Evolutionary conservation across 441 rosid species (phyloP).

Genomic region (Erodium texanum): DNA sequence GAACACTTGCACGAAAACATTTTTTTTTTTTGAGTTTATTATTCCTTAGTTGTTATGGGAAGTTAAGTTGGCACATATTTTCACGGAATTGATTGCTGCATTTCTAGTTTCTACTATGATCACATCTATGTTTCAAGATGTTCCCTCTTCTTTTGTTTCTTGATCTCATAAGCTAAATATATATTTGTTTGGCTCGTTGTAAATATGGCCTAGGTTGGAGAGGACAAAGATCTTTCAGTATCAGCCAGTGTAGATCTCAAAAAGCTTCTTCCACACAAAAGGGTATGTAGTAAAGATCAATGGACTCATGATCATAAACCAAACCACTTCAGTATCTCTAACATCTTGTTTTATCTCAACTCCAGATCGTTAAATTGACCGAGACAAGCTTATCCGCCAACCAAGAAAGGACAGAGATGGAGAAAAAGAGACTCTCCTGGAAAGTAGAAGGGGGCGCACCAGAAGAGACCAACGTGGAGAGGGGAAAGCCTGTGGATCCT

Average conservation of each 20-base stretch:
- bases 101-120: no score
- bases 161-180: neutral
- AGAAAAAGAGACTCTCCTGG: conserved; percentile 76
- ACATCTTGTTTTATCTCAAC: neutral
- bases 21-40: no score
- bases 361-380: conserved; percentile 50
- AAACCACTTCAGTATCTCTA: neutral
- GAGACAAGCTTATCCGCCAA: conserved; percentile 82
- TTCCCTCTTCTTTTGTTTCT: no score
- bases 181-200: conserved; percentile 6
- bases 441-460: conserved; percentile 37
- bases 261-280: conserved; percentile 21
- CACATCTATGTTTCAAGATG: no score
- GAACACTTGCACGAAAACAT: no score
- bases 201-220: conserved; percentile 18
- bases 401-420: conserved; percentile 75
- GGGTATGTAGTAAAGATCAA: conserved; percentile 33
- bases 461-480: conserved; percentile 24
- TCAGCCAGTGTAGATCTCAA: conserved; percentile 20
- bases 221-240: conserved; percentile 21
- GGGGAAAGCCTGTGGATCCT: conserved; percentile 63
- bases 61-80: no score
- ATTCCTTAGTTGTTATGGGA: no score
- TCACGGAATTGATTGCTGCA: no score
- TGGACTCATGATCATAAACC: neutral